Base-by-base conservation (phyloP, 1,284 basidiomycete species). In the Cutaneotrichosporon mucoides region DNA sequence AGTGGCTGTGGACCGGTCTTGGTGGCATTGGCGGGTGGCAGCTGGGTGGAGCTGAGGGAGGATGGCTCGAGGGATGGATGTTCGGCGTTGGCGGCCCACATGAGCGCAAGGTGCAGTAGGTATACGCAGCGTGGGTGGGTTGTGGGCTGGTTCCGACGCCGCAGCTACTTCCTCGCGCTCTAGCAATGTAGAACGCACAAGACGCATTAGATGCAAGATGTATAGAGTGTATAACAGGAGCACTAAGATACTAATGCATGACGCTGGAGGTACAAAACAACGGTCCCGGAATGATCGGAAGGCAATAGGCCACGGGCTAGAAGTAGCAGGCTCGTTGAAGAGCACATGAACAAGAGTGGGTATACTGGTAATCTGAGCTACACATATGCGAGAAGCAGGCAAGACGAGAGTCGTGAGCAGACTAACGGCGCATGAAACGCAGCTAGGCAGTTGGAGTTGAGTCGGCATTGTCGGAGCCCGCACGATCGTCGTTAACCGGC, bases 21-120 rank as follows among this genome's bases (percentile, higher is more conserved):
- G 74, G 74, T 2, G 74, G 74, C 11, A 63, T 74, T 1, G 73
- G 72, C 10, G 74, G 74, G 1, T 75, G 66, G 66, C 62, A 65
- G 43, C 49, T 76, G 3, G 73, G 74, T 1, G 71, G 66, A 8
- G 65, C 69, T 0, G 48, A 56, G 4, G 74, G 72, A 2, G 74
- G 73, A 0, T 76, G 73, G 74, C 72, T 72, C 11, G 74, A 76
- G 52, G 70, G 69, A 2, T 66, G 68, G 64, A 16, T 70, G 51
- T 56, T 66, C 35, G 57, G 56, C 0, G 57, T 60, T 2, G 24
- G 24, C 24, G 24, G 24, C 24, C 24, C 24, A 24, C 24, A 24
- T 24, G 24, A 24, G 24, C 24, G 24, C 24, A 24, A 24, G 24
- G 24, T 24, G 24, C 24, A 24, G 24, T 24, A n/a, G n/a, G n/a